Base-by-base conservation (phyloP, 2,329 filamentous ascomycete genomes). In the Aspergillaceae sp. region DNA sequence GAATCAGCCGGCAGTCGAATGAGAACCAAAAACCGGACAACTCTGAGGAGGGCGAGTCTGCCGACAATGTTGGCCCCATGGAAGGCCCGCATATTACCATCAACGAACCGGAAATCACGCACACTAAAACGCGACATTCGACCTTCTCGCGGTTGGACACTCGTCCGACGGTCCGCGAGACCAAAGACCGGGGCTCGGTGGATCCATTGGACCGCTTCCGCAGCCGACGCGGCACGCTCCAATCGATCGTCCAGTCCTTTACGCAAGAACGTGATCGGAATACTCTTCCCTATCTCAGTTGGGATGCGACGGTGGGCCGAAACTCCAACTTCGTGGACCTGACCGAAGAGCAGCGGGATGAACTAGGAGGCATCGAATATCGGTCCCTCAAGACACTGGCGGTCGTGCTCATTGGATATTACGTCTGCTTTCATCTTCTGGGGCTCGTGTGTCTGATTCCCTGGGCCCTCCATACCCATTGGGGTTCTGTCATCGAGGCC, bases 301-400 rank as follows among this genome's bases (percentile, higher is more conserved):
- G 88, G 79, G 84, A 90, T 49, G 88, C 92, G 2, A 98, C 92
- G 0, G 79, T 96, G 45, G 91, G 86, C 27, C 82, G 92, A 51
- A 98, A 98, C 64, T 97, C 91, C 7, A 84, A 87, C 34, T 98
- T 97, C 60, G 77, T 92, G 8, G 87, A 90, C 55, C 68, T 98
- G 53, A 87, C 85, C 0, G 85, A 94, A 55, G 88, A 92, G 52
- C 89, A 98, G 67, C 80, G 92, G 54, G 90, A 98, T 62, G 92
- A 98, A 66, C 72, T 98, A 2, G 92, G 92, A 7, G 92, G 92
- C 19, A 95, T 98, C 52, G 92, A 98, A 65, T 98, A 98, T 61
- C 84, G 92, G 4, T 87, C 91, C 0, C 66, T 98, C 49, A 94
- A 95, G 65, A 87, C 88, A 2, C 70, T 98, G 41, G 86, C 87